phyloP scores from a whole-genome alignment of 768 basidiomycete species.

The Goffeauzyma gilvescens region DNA sequence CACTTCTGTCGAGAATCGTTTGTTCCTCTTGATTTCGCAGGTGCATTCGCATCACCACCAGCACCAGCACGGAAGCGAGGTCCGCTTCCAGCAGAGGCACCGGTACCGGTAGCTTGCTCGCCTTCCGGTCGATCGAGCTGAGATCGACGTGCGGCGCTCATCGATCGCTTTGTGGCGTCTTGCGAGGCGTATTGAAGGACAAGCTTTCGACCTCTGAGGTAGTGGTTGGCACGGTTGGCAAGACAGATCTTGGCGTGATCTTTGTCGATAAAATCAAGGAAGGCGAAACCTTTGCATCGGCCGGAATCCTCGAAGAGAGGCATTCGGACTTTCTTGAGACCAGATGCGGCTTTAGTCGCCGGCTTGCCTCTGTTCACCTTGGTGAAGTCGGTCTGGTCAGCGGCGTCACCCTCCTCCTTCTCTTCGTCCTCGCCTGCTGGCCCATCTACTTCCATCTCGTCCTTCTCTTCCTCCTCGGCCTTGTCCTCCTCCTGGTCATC shows the following conservation, averaged over 20 bases:
- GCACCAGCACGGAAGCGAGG: neutral
- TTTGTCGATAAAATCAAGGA: conserved; percentile 67
- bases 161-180: conserved; percentile 24
- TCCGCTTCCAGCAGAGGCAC: neutral
- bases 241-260: conserved; percentile 67
- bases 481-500: conserved; percentile 17
- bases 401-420: conserved; percentile 11
- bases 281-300: conserved; percentile 87
- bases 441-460: conserved; percentile 30
- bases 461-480: conserved; percentile 17
- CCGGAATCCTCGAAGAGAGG: conserved; percentile 94
- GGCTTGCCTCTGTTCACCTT: neutral
- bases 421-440: conserved; percentile 33
- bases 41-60: conserved; percentile 5
- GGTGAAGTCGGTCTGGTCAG: conserved; percentile 10
- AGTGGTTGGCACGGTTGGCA: conserved; percentile 65
- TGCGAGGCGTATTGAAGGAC: conserved; percentile 30
- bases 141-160: conserved; percentile 15
- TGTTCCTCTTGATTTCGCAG: conserved; percentile 12
- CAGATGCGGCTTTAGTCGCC: conserved; percentile 14
- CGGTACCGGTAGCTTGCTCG: conserved; percentile 7
- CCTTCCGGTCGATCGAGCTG: conserved; percentile 6
- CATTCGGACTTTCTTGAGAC: conserved; percentile 58
- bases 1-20: conserved; percentile 28
- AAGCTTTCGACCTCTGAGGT: conserved; percentile 61